Base-by-base conservation (phyloP, 1,284 basidiomycete species). In the Athelia sp. region DNA sequence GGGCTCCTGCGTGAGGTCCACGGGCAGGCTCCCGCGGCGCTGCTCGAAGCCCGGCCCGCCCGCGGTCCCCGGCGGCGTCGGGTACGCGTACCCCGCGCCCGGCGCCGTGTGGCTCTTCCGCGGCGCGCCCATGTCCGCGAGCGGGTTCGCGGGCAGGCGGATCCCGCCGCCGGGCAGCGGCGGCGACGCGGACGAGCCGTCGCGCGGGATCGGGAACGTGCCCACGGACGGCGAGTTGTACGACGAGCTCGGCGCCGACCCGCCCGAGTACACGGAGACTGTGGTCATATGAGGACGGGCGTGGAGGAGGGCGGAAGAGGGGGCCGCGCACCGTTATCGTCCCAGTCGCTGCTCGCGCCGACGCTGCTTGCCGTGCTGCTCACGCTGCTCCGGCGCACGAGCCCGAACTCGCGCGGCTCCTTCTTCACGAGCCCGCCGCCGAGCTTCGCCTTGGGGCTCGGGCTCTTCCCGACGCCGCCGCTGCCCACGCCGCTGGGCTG, bases 241-340 rank as follows among this genome's bases (percentile, higher is more conserved):
- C 2, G 79, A 79, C 0, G 84, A 84, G 0, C 80, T 74, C 6
- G 81, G 80, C 0, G 76, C 75, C 4, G 82, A 85, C 18, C 75
- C 68, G 22, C 76, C 72, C 1, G 84, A 87, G 53, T 82, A 85
- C 45, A 83, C 66, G 0, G 84, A 87, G 15, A 82, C 84, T 85
- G 61, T 35, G 44, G 26, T 4, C 26, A 13, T 4, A 13, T 29
- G 13, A 13, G 22, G 43, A n/a, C 10, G 32, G n/a, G 13, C 9
- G 22, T 21, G 4, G 19, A 2, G 13, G 22, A 11, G 19, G 4
- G 22, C 2, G 10, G 10, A 26, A 0, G 24, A 3, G 45, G 38
- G 24, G 43, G 26, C n/a, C 50, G 71, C 84, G 63, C 61, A 87
- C 86, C 74, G 70, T 69, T 79, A 62, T 87, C 85, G 59, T 88